Evolutionary conservation across 176 grass and related monocot species (phyloP).

Genomic region (Triticum urartu): DNA sequence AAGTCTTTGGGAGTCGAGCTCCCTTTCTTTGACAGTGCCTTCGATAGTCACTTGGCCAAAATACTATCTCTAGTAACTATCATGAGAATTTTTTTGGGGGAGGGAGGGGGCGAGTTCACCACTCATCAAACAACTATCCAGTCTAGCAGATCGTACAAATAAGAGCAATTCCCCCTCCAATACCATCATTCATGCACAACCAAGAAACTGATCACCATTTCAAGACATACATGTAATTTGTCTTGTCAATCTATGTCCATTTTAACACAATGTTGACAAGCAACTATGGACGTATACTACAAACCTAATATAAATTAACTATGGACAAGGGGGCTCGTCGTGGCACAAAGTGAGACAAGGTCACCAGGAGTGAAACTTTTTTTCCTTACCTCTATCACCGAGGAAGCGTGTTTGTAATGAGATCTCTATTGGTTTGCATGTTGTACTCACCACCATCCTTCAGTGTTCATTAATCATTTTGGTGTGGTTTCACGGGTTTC

Average conservation of each 20-base stretch:
- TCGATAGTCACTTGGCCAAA: neutral
- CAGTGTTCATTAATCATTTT: neutral
- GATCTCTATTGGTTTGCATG: neutral
- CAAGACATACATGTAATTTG: too few relatives aligned
- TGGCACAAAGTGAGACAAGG: neutral
- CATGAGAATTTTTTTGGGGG: neutral
- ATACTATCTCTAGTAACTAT: neutral
- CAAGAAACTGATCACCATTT: too few relatives aligned
- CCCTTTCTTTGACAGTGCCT: neutral
- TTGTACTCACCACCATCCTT: neutral
- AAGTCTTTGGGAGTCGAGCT: too few relatives aligned
- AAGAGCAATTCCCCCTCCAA: neutral
- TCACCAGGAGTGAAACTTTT: neutral
- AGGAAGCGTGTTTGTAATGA: constrained; percentile 11
- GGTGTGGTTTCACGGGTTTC: neutral
- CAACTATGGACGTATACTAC: neutral
- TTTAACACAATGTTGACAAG: too few relatives aligned
- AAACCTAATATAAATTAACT: constrained; percentile 20
- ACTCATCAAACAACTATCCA: neutral
- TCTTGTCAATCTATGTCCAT: too few relatives aligned
- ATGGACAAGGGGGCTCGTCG: neutral
- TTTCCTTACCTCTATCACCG: neutral
- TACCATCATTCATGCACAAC: too few relatives aligned
- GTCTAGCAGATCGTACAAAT: neutral
- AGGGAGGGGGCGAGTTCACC: neutral